Percentiles rank a stretch among this genome's conserved stretches.
phyloP scores from a whole-genome alignment of 2,329 filamentous ascomycete genomes.

The Rhytidhysteron rufulum region DNA sequence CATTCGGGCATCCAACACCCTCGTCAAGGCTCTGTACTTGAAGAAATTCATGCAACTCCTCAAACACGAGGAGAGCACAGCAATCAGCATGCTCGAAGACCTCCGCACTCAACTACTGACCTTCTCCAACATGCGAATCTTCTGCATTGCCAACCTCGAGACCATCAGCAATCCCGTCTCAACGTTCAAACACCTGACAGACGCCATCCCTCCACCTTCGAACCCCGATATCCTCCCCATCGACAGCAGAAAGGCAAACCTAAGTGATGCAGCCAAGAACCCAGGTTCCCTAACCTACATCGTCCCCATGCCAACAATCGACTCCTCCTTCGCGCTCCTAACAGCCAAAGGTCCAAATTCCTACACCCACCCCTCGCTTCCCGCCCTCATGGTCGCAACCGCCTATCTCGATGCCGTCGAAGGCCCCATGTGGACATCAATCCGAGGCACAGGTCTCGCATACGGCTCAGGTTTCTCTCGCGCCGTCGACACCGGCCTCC shows the following conservation, averaged over 20 bases:
- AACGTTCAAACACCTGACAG: slow-evolving; percentile 65
- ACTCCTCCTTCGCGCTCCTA: slow-evolving; percentile 83
- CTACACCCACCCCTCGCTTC: slow-evolving; percentile 72
- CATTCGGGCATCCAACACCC: slow-evolving; percentile 70
- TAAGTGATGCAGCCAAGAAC: slow-evolving; percentile 69
- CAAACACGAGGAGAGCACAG: slow-evolving; percentile 67
- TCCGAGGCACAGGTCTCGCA: slow-evolving; percentile 88
- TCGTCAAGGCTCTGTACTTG: slow-evolving; percentile 84
- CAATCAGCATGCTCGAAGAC: slow-evolving; percentile 73
- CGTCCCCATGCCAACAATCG: slow-evolving; percentile 85
- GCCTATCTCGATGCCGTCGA: slow-evolving; percentile 91
- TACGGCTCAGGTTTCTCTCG: slow-evolving; percentile 81
- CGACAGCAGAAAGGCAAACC: slow-evolving; percentile 63
- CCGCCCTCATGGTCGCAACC: slow-evolving; percentile 80
- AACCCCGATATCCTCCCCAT: slow-evolving; percentile 63
- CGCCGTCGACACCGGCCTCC: slow-evolving; percentile 71
- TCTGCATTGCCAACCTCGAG: slow-evolving; percentile 76
- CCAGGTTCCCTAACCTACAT: slow-evolving; percentile 75
- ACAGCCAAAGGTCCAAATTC: slow-evolving; percentile 70
- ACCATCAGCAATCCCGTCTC: slow-evolving; percentile 72
- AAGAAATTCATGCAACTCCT: slow-evolving; percentile 80
- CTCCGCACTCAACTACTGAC: slow-evolving; percentile 74
- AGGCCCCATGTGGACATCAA: slow-evolving; percentile 88
- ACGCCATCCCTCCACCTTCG: slow-evolving; percentile 47
- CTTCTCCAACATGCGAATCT: slow-evolving; percentile 78